Evolutionary conservation across 1,139 yeast genomes (phyloP).

Genomic region (Yamadazyma triangularis): DNA sequence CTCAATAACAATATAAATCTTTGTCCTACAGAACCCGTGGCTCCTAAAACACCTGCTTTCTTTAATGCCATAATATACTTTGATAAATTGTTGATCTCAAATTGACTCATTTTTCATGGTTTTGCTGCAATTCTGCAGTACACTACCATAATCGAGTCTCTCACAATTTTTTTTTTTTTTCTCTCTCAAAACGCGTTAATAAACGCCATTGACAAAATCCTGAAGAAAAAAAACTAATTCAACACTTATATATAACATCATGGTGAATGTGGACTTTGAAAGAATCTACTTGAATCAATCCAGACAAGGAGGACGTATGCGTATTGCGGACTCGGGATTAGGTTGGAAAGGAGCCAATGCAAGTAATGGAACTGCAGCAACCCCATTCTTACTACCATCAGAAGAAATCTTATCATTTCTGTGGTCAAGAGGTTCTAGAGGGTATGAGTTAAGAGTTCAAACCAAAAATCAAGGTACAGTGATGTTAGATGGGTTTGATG

Average conservation of each 20-base stretch:
- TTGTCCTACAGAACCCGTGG: slow-evolving; percentile 98
- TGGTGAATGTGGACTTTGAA: slow-evolving; percentile 67
- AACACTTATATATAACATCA: too few species aligned
- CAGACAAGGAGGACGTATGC: slow-evolving; percentile 78
- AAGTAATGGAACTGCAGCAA: slow-evolving; percentile 37
- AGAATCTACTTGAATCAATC: slow-evolving; percentile 87
- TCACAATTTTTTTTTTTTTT: too few species aligned
- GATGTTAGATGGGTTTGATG: slow-evolving; percentile 87
- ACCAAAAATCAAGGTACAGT: slow-evolving; percentile 87
- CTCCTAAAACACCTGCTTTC: slow-evolving; percentile 90
- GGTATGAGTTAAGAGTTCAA: slow-evolving; percentile 83
- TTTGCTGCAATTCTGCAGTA: too few species aligned
- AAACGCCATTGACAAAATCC: too few species aligned
- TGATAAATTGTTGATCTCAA: too few species aligned
- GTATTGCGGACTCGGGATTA: slow-evolving; percentile 90
- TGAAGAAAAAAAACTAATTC: too few species aligned
- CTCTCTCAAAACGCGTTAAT: too few species aligned
- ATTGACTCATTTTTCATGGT: too few species aligned
- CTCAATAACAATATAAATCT: slow-evolving; percentile 82
- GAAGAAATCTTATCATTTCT: slow-evolving; percentile 74
- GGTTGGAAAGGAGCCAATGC: slow-evolving; percentile 74
- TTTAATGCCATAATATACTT: slow-evolving; percentile 18
- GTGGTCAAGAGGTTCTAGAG: slow-evolving; percentile 95
- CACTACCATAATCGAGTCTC: too few species aligned
- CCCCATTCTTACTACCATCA: slow-evolving; percentile 81